Percentiles rank a stretch among this genome's conserved stretches.
Conservation (phyloP, 441 rosid species). For the Rhodomyrtus psidioides region DNA sequence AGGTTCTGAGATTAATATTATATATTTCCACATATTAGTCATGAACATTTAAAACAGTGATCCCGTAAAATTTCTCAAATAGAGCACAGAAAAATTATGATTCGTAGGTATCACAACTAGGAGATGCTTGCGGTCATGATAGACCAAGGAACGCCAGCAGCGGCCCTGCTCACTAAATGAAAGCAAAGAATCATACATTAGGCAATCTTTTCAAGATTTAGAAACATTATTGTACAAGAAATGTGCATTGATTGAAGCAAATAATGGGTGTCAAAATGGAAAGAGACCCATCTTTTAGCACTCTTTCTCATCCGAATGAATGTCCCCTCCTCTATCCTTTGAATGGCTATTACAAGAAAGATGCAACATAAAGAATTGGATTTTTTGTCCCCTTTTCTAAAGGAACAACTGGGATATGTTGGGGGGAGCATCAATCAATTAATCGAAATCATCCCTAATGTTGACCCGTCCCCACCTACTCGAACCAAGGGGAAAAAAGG, state of each 20-base stretch:
- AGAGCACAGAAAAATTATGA: not conserved
- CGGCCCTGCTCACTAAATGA: not conserved
- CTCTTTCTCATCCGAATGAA: not conserved
- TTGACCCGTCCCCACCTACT: not conserved
- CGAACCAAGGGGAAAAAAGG: not conserved
- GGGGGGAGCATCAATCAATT: not conserved
- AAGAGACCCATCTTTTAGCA: not conserved
- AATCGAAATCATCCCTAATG: not conserved
- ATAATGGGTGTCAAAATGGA: not conserved
- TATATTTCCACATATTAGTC: not conserved
- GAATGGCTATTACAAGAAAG: not conserved
- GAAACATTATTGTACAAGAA: not conserved
- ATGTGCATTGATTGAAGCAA: not conserved
- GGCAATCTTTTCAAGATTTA: not conserved
- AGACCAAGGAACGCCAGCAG: not conserved
- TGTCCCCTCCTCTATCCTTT: not conserved
- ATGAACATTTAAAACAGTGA: not conserved
- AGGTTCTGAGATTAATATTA: not conserved
- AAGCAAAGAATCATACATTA: not conserved
- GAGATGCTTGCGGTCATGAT: not conserved
- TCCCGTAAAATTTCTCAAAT: not conserved
- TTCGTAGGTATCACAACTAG: not conserved
- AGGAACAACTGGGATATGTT: not conserved
- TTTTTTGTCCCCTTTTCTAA: not conserved
- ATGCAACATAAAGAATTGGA: not conserved